Evolutionary conservation across 1,139 yeast genomes (phyloP), one percentile per base, ranked within the genome.

Genomic region (Suhomyces guaymorum): DNA sequence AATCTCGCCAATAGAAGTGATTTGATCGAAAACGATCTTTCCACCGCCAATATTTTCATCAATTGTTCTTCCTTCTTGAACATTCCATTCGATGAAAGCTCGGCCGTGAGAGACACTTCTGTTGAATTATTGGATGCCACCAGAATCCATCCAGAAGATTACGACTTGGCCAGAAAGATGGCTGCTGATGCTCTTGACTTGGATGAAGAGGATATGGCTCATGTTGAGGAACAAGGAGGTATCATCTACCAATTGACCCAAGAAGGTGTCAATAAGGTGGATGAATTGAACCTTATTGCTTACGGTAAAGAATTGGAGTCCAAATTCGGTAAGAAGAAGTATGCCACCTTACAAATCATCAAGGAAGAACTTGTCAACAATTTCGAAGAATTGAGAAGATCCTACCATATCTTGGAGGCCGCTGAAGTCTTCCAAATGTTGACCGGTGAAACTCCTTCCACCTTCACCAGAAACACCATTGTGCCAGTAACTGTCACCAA

Each of bases 131-230:
- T 92, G 46, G 99, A 92, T 61, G 90, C 95, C 23, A 92, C 98
- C 0, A 78, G 98, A 64, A 89, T 94, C 29, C 99, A 92, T 52
- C 98, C 98, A 4, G 97, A 94, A 61, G 98, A 92, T 61, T 92
- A 92, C 56, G 96, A 87, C 42, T 73, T 92, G 49, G 97, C 97
- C 2, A 79, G 94, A 38, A 92, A 92, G 57, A 90, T 92, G 89
- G 97, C 97, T 7, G 94, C 96, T 2, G 98, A 92, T 68, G 97
- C 98, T 1, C 72, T 92, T 45, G 99, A 94, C 53, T 74, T 89
- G 47, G 97, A 90, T 53, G 98, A 94, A 53, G 97, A 90, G 61
- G 96, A 90, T 50, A 74, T 87, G 55, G 87, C 82, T 3, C 94
- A 83, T 39, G 70, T 83, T 42, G 95, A 86, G 49, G 73, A 68